These are phyloP conservation scores for Mangifera indica DNA, from an alignment of 345 rosid species.

Conservation along the genomic window DNA sequence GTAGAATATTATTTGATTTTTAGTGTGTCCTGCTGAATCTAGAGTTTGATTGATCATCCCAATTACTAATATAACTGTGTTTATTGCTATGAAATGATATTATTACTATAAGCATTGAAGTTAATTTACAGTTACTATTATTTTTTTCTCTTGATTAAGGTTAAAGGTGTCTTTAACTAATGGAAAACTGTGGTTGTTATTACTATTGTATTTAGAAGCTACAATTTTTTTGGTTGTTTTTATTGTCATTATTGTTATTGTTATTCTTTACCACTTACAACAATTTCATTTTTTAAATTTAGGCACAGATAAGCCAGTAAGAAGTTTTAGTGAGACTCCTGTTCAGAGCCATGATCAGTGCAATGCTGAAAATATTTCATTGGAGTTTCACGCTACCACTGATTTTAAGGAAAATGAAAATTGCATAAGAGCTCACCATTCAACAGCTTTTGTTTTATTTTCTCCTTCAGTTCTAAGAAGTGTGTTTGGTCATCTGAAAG, in stretches of 20 bases:
- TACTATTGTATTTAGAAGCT: too few relatives aligned
- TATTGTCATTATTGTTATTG: slow-evolving; percentile 4
- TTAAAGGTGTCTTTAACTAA: too few relatives aligned
- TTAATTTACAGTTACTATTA: too few relatives aligned
- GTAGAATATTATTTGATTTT: too few relatives aligned
- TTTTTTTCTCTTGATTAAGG: too few relatives aligned
- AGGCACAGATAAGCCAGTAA: slow-evolving; percentile 43
- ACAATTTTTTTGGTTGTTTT: too few relatives aligned
- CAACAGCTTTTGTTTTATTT: slow-evolving; percentile 24
- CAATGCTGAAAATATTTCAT: slow-evolving; percentile 20
- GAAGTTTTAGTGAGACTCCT: slow-evolving; percentile 38
- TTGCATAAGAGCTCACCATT: slow-evolving; percentile 27
- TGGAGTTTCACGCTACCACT: slow-evolving; percentile 23
- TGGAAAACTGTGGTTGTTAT: too few relatives aligned
- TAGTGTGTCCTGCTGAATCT: too few relatives aligned
- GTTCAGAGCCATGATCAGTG: slow-evolving; percentile 26
- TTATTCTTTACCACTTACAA: slow-evolving; percentile 4
- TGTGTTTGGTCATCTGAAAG: slow-evolving; percentile 55
- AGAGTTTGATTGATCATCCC: too few relatives aligned
- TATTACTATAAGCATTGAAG: too few relatives aligned
- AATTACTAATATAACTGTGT: too few relatives aligned
- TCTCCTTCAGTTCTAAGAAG: slow-evolving; percentile 48
- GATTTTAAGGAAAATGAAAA: slow-evolving; percentile 32
- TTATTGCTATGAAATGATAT: too few relatives aligned
- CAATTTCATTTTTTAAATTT: slow-evolving; percentile 24